phyloP scores from a whole-genome alignment of 129 eudicot genomes.

The Helichrysum umbraculigerum region DNA sequence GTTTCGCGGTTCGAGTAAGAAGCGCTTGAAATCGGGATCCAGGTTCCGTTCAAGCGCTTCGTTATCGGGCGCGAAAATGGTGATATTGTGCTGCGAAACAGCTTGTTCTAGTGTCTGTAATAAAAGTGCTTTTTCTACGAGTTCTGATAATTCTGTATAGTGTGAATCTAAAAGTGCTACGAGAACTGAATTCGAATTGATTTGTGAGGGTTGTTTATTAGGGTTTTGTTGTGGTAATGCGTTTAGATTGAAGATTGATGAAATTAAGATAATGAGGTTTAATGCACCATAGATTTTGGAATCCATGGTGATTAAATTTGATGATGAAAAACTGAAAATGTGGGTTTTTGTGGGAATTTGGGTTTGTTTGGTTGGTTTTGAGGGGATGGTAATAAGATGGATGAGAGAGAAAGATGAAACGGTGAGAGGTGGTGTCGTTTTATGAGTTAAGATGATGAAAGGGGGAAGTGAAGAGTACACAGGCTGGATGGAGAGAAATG shows the following conservation, averaged over 20 bases:
- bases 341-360: neutral
- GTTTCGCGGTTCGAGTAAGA: conserved; percentile 23
- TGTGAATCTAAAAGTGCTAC: conserved; percentile 50
- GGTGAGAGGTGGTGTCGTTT: conserved; percentile 39
- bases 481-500: conserved; percentile 31
- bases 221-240: conserved; percentile 28
- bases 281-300: conserved; percentile 26
- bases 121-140: conserved; percentile 70
- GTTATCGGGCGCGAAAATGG: conserved; percentile 42
- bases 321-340: neutral
- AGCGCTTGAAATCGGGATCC: conserved; percentile 25
- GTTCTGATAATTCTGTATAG: conserved; percentile 69
- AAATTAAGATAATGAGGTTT: neutral
- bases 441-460: conserved; percentile 24
- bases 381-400: conserved; percentile 30
- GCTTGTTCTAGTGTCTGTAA: conserved; percentile 55
- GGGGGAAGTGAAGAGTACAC: conserved; percentile 8
- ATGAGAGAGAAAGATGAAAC: conserved; percentile 27
- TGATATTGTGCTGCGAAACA: conserved; percentile 49
- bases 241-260: neutral
- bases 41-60: conserved; percentile 10
- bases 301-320: conserved; percentile 10
- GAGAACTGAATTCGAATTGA: conserved; percentile 47
- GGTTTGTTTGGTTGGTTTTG: neutral
- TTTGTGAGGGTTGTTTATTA: conserved; percentile 9